Percentiles rank a stretch among this genome's conserved stretches.
Conservation (phyloP, 2,329 filamentous ascomycete genomes). For the Neonectria sp. region DNA sequence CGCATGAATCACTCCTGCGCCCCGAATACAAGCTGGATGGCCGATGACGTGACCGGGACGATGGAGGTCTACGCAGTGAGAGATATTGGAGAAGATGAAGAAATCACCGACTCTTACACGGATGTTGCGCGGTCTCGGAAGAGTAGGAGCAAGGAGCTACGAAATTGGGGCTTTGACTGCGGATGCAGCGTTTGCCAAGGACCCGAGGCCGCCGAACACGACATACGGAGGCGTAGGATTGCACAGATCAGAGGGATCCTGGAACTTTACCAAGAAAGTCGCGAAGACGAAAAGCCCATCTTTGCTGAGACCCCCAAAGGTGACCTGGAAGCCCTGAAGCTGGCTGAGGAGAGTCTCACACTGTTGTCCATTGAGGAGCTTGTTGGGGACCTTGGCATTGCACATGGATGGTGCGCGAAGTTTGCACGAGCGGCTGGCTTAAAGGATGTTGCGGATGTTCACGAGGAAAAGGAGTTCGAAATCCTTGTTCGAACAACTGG, state of each 20-base stretch:
- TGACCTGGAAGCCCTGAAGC: slow-evolving; percentile 20
- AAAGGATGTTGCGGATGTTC: slow-evolving; percentile 9
- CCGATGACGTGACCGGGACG: slow-evolving; percentile 21
- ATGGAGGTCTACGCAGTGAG: slow-evolving; percentile 31
- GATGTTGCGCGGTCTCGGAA: slow-evolving; percentile 26
- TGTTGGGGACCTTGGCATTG: slow-evolving; percentile 23
- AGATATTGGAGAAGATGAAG: slow-evolving; percentile 29
- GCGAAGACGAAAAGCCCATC: slow-evolving; percentile 11
- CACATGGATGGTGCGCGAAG: slow-evolving; percentile 26
- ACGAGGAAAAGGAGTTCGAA: slow-evolving; percentile 28
- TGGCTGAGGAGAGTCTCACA: slow-evolving; percentile 20
- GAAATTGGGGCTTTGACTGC: slow-evolving; percentile 30
- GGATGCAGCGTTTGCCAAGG: slow-evolving; percentile 19
- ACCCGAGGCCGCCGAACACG: slow-evolving; percentile 22
- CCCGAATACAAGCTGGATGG: slow-evolving; percentile 28
- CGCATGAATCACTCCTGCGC: slow-evolving; percentile 32
- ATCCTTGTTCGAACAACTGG: slow-evolving; percentile 29
- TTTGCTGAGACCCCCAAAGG: slow-evolving; percentile 25
- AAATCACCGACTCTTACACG: slow-evolving; percentile 30
- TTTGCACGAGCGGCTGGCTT: slow-evolving; percentile 19
- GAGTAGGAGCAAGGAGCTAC: slow-evolving; percentile 19
- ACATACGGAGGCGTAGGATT: slow-evolving; percentile 18
- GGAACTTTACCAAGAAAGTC: slow-evolving; percentile 21
- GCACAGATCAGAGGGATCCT: slow-evolving; percentile 24
- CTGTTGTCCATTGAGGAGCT: slow-evolving; percentile 16